Evolutionary conservation across 2,329 filamentous ascomycete genomes (phyloP).

Genomic region (Aspergillus candidus): DNA sequence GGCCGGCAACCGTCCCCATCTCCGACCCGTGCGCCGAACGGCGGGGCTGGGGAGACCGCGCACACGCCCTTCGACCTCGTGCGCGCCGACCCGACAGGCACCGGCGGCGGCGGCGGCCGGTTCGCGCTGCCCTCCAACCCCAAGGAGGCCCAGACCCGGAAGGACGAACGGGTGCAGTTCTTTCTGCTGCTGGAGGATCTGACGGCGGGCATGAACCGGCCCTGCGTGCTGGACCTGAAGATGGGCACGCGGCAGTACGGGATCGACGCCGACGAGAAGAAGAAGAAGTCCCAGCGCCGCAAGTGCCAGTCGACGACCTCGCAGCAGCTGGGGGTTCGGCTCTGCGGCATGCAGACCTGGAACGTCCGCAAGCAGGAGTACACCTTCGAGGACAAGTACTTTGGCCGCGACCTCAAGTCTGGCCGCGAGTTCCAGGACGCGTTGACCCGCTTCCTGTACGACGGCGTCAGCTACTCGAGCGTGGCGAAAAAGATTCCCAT

Average conservation of each 20-base stretch:
- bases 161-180: slow-evolving; percentile 67
- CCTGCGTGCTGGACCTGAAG: slow-evolving; percentile 95
- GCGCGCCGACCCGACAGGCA: no score
- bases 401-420: slow-evolving; percentile 78
- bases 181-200: slow-evolving; percentile 92
- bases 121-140: slow-evolving; percentile 59
- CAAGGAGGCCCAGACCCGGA: slow-evolving; percentile 60
- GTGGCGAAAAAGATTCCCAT: slow-evolving; percentile 81
- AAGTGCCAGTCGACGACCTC: slow-evolving; percentile 94
- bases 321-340: slow-evolving; percentile 79
- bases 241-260: slow-evolving; percentile 98
- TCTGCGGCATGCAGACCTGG: slow-evolving; percentile 96
- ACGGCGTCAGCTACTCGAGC: slow-evolving; percentile 74
- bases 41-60: no score
- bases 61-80: no score
- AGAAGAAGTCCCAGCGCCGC: slow-evolving; percentile 82
- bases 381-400: slow-evolving; percentile 98
- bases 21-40: no score
- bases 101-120: background rate
- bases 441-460: slow-evolving; percentile 82
- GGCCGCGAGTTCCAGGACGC: slow-evolving; percentile 85
- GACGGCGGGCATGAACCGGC: slow-evolving; percentile 91
- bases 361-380: slow-evolving; percentile 77
- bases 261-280: slow-evolving; percentile 84
- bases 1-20: no score